These are phyloP conservation scores for Aspergillus funiculosus DNA, from an alignment of 495 filamentous ascomycete genomes.

Conservation along the genomic window DNA sequence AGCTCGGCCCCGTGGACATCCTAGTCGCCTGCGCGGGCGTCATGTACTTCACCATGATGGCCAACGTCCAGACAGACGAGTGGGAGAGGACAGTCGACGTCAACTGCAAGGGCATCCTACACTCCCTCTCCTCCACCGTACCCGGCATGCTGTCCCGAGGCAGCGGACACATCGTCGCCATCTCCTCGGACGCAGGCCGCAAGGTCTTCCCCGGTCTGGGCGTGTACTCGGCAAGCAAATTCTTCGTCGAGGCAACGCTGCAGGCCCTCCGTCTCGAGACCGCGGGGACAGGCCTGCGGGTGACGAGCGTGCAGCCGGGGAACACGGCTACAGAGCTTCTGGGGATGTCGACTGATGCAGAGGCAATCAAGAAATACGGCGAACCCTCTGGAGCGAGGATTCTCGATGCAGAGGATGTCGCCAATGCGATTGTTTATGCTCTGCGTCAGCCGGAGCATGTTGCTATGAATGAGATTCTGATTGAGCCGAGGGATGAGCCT, in stretches of 20 bases:
- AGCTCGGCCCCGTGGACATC: conserved; percentile 60
- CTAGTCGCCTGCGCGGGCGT: conserved; percentile 64
- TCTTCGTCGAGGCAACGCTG: conserved; percentile 67
- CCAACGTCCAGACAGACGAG: conserved; percentile 55
- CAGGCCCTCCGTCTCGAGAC: conserved; percentile 63
- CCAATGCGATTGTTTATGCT: conserved; percentile 58
- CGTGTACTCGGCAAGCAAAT: conserved; percentile 67
- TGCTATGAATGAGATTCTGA: conserved; percentile 64
- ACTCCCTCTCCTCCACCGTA: conserved; percentile 53
- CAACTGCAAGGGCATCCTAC: conserved; percentile 66
- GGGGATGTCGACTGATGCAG: conserved; percentile 58
- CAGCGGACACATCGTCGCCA: conserved; percentile 58
- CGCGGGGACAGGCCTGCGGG: conserved; percentile 55
- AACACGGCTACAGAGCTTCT: conserved; percentile 60
- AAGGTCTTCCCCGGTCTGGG: conserved; percentile 68
- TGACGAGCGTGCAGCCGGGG: conserved; percentile 61
- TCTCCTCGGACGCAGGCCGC: conserved; percentile 63
- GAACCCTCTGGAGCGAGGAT: conserved; percentile 61
- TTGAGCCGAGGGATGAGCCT: conserved; percentile 66
- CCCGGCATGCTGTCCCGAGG: conserved; percentile 58
- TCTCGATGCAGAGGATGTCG: conserved; percentile 57
- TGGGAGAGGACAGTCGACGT: conserved; percentile 68
- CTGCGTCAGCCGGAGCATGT: conserved; percentile 59
- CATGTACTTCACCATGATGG: conserved; percentile 75
- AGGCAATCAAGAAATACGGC: conserved; percentile 65